These are phyloP conservation scores for Chondrus crispus DNA, from an alignment of 23 red algal species.

Conservation along the genomic window DNA sequence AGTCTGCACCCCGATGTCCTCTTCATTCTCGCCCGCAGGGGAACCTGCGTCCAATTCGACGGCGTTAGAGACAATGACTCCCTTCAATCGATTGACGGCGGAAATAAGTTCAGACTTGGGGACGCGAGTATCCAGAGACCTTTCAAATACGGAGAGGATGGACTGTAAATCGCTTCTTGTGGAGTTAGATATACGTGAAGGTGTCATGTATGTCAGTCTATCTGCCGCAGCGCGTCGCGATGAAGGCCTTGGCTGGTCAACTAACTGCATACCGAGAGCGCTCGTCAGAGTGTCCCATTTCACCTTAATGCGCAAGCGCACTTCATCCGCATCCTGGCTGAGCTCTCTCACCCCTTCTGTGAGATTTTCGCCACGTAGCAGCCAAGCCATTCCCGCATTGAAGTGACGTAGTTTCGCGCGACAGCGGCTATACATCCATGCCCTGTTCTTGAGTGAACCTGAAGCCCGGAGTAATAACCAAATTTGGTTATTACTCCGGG, in stretches of 20 bases:
- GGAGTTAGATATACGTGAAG: neutral
- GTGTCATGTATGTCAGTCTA: neutral
- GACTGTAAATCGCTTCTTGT: neutral
- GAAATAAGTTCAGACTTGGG: neutral
- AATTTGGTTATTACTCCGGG: neutral
- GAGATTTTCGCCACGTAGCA: neutral
- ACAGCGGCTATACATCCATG: neutral
- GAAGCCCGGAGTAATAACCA: neutral
- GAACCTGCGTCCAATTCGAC: neutral
- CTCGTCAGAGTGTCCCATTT: neutral
- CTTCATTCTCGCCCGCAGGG: too few relatives aligned
- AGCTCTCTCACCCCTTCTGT: neutral
- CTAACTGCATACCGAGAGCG: neutral
- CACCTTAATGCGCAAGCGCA: neutral
- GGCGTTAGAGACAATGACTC: neutral
- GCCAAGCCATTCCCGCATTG: neutral
- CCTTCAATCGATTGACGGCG: neutral
- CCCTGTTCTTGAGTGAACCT: neutral
- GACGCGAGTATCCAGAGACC: neutral
- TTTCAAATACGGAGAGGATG: neutral
- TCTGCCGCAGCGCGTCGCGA: neutral
- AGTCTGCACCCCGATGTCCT: too few relatives aligned
- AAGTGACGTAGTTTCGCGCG: neutral
- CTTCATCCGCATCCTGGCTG: neutral
- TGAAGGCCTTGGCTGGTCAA: neutral